Evolutionary conservation across 2,329 filamentous ascomycete species (phyloP).

Genomic region (Botrytis fabae): DNA sequence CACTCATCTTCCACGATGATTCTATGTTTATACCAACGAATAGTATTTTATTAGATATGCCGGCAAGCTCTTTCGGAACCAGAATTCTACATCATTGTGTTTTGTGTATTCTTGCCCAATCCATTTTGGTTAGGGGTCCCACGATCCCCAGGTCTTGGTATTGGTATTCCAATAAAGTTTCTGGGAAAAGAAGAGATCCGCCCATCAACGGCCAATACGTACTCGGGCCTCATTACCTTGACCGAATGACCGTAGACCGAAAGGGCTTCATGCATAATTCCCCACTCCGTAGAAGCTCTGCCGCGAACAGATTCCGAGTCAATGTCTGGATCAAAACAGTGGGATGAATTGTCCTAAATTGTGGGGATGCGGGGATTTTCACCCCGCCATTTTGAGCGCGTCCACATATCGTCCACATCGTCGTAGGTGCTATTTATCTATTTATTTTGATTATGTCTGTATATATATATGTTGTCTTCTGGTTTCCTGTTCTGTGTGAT

Average conservation of each 20-base stretch:
- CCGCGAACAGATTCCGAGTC: not conserved
- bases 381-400: conserved; percentile 9
- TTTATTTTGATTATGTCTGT: not conserved
- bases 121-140: not conserved
- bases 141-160: not conserved
- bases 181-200: not conserved
- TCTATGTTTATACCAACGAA: conserved; percentile 12
- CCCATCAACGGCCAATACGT: not conserved
- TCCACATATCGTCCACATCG: conserved; percentile 6
- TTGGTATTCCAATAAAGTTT: not conserved
- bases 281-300: not conserved
- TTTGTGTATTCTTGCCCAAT: not conserved
- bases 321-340: not conserved
- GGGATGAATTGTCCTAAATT: not conserved
- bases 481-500: not conserved
- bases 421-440: not conserved
- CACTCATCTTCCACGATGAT: conserved; percentile 10
- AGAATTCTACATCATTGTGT: not conserved
- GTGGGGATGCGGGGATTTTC: not conserved
- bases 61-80: not conserved
- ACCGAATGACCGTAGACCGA: conserved; percentile 1
- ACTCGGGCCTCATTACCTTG: not conserved
- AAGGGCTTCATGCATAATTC: not conserved
- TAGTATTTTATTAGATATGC: not conserved
- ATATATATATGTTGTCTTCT: not conserved